These are phyloP conservation scores for Kodamaea restingae DNA, from an alignment of 805 yeast genomes.

Conservation along the genomic window DNA sequence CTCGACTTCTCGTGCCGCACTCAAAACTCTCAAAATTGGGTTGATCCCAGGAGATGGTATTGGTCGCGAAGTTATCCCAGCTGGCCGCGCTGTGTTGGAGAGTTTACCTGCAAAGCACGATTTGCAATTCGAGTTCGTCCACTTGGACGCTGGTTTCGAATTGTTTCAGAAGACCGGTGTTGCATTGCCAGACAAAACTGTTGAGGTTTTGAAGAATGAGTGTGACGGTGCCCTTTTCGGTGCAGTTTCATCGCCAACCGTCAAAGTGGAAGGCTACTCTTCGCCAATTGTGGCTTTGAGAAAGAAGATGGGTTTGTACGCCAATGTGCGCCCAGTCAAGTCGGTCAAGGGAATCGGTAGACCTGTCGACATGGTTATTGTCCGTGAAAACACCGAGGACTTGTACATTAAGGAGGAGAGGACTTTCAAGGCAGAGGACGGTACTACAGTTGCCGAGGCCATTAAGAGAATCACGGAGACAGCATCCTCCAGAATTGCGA, in stretches of 20 bases:
- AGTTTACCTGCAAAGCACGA: slow-evolving; percentile 73
- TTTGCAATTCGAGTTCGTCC: slow-evolving; percentile 77
- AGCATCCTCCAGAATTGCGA: slow-evolving; percentile 83
- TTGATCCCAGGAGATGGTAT: slow-evolving; percentile 98
- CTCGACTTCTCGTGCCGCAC: slow-evolving; percentile 27
- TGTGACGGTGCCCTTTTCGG: slow-evolving; percentile 98
- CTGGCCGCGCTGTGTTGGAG: slow-evolving; percentile 85
- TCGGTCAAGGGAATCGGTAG: slow-evolving; percentile 81
- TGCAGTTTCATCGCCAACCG: slow-evolving; percentile 93
- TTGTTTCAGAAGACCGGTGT: slow-evolving; percentile 91
- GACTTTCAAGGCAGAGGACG: slow-evolving; percentile 63
- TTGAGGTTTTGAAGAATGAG: slow-evolving; percentile 63
- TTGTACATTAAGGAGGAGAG: slow-evolving; percentile 92
- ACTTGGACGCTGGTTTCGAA: slow-evolving; percentile 92
- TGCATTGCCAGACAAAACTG: slow-evolving; percentile 92
- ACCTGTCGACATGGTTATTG: slow-evolving; percentile 96
- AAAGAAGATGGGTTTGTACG: slow-evolving; percentile 90
- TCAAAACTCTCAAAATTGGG: slow-evolving; percentile 44
- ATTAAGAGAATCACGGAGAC: slow-evolving; percentile 90
- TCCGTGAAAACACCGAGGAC: slow-evolving; percentile 98
- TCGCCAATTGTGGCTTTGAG: slow-evolving; percentile 99
- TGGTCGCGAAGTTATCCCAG: slow-evolving; percentile 96
- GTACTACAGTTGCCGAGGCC: slow-evolving; percentile 92
- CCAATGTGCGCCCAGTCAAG: slow-evolving; percentile 97
- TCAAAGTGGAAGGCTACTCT: slow-evolving; percentile 93